These are phyloP conservation scores for Xylariaceae sp. DNA, from an alignment of 2,329 filamentous ascomycete species.

Conservation along the genomic window DNA sequence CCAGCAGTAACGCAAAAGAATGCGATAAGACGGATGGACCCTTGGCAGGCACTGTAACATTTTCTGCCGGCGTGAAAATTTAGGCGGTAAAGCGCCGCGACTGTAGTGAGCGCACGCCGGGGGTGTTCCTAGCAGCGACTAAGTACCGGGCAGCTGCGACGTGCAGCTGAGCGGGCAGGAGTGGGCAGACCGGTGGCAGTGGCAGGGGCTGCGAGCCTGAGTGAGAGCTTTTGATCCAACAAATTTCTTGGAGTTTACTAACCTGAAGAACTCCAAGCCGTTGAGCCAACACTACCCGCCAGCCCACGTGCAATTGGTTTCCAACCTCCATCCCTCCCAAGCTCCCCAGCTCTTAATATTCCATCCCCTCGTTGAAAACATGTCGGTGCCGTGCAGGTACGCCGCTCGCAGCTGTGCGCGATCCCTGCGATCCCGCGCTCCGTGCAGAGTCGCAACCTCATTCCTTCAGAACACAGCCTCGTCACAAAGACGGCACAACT, in stretches of 20 bases:
- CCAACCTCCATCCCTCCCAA: conserved; percentile 9
- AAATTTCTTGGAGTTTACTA: conserved; percentile 28
- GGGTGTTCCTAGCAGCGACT: background rate
- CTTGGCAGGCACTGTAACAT: conserved; percentile 18
- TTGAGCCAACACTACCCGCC: conserved; percentile 12
- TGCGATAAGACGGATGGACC: conserved; percentile 15
- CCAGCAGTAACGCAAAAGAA: background rate
- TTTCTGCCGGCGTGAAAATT: conserved; percentile 27
- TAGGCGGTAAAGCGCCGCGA: conserved; percentile 27
- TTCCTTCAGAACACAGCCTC: conserved; percentile 44
- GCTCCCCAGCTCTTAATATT: background rate
- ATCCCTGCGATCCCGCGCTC: conserved; percentile 49
- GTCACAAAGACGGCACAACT: conserved; percentile 74
- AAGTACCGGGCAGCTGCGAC: background rate
- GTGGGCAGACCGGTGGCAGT: conserved; percentile 1
- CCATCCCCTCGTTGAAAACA: conserved; percentile 33
- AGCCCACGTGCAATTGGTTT: conserved; percentile 15
- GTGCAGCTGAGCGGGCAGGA: background rate
- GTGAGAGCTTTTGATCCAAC: conserved; percentile 22
- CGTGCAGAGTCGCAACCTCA: conserved; percentile 42
- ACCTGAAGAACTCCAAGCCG: conserved; percentile 11
- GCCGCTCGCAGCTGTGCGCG: conserved; percentile 61
- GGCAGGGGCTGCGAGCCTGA: conserved; percentile 10
- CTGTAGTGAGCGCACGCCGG: background rate
- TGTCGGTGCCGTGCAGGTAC: conserved; percentile 60